Base-by-base conservation (phyloP, 2,329 filamentous ascomycete species). In the Monosporascus sp. region DNA sequence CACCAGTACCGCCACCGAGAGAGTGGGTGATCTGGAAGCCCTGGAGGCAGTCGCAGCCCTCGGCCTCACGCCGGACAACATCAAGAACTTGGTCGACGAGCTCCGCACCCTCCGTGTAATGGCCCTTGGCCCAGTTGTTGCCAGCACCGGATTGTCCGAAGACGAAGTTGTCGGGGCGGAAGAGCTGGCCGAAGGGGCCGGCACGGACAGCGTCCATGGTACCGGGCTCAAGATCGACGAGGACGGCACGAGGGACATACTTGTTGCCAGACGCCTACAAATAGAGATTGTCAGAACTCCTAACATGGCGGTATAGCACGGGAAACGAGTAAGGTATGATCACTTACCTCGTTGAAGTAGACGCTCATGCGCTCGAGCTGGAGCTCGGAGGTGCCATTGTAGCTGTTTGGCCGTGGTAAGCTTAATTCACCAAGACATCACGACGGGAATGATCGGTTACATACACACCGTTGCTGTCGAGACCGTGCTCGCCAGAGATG, bases 91-190 rank as follows among this genome's bases (percentile, higher is more conserved):
- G 85, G 82, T 99, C 94, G 66, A 99, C 94, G 61, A 97, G 86
- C 82, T 99, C 94, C 66, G 94, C 94, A 86, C 94, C 94, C 82
- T 99, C 94, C 63, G 94, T 99, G 86, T 99, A 99, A 77, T 99
- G 94, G 80, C 94, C 94, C 88, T 97, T 99, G 77, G 94, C 94
- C 94, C 94, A 99, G 87, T 97, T 97, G 90, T 99, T 99, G 80
- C 94, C 94, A 75, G 94, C 94, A 85, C 94, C 93, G 69, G 94
- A 97, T 82, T 97, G 94, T 69, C 94, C 94, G 77, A 97, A 97
- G 73, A 97, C 91, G 79, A 97, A 97, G 88, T 97, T 99, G 82
- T 99, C 94, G 74, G 94, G 94, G 64, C 94, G 92, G 91, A 99
- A 97, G 66, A 99, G 91, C 82, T 97, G 89, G 67, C 94, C 94